Conservation (phyloP, 2,329 filamentous ascomycete species). For the Hypoxylon sp. region DNA sequence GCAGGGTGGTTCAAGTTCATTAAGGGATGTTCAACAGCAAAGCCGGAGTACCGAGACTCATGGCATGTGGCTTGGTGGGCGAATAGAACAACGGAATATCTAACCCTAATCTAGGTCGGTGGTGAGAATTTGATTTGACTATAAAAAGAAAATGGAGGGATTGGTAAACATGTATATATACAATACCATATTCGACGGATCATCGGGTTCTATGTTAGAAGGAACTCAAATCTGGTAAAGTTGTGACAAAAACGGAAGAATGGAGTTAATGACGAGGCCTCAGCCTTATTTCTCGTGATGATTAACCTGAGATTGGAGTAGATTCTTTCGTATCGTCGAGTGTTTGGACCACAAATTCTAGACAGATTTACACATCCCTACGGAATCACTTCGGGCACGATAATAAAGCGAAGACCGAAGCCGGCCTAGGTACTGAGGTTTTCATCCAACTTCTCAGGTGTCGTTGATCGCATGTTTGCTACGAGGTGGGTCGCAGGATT, state of each 20-base stretch:
- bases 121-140: not conserved
- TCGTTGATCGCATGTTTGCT: conserved; percentile 8
- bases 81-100: not conserved
- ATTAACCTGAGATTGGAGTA: not conserved
- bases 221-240: conserved; percentile 11
- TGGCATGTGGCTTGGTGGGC: not conserved
- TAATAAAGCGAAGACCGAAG: not conserved
- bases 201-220: conserved; percentile 4
- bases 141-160: not conserved
- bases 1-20: conserved; percentile 5
- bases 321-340: not conserved
- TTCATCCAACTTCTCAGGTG: conserved; percentile 1
- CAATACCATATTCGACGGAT: not conserved
- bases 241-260: not conserved
- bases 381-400: not conserved
- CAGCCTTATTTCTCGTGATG: conserved; percentile 23
- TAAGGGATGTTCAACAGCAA: not conserved
- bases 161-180: not conserved
- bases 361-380: not conserved
- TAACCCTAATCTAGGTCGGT: conserved; percentile 1
- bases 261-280: conserved; percentile 19
- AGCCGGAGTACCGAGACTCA: not conserved
- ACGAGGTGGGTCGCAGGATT: not conserved
- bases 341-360: too few species aligned
- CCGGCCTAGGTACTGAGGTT: not conserved